Conservation (phyloP, 2,329 filamentous ascomycete genomes). For the Capronia epimyces region DNA sequence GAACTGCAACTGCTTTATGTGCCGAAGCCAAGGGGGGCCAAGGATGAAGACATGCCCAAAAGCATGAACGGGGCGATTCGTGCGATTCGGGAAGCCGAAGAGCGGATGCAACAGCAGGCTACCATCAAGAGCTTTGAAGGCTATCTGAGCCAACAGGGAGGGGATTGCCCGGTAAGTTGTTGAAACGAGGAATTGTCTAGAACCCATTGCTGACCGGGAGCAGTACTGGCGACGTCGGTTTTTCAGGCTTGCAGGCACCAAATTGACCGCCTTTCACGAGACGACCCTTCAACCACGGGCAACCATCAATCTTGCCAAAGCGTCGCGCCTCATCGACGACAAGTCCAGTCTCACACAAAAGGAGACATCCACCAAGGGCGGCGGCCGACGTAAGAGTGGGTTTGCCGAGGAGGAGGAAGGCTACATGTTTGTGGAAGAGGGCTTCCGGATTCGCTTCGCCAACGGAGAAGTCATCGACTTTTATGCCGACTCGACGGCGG, state of each 20-base stretch:
- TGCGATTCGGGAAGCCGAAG: slow-evolving; percentile 84
- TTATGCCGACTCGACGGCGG: slow-evolving; percentile 79
- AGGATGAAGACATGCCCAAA: slow-evolving; percentile 97
- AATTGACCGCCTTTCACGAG: slow-evolving; percentile 93
- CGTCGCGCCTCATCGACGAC: slow-evolving; percentile 89
- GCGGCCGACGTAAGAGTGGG: slow-evolving; percentile 80
- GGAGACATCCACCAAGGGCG: slow-evolving; percentile 69
- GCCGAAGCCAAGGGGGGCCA: slow-evolving; percentile 77
- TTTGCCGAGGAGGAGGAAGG: slow-evolving; percentile 98
- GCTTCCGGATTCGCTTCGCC: slow-evolving; percentile 96
- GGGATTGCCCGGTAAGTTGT: slow-evolving; percentile 83
- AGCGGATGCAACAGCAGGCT: slow-evolving; percentile 50
- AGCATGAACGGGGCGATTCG: slow-evolving; percentile 96
- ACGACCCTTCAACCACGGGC: slow-evolving; percentile 89
- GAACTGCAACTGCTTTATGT: slow-evolving; percentile 93
- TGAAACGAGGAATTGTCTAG: background rate
- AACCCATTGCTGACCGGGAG: slow-evolving; percentile 8
- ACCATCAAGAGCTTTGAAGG: slow-evolving; percentile 61
- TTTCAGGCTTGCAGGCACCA: slow-evolving; percentile 87
- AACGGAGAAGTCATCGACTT: slow-evolving; percentile 99
- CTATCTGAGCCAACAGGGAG: slow-evolving; percentile 89
- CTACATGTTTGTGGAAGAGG: slow-evolving; percentile 99
- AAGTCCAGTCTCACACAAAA: slow-evolving; percentile 76
- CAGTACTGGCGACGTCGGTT: slow-evolving; percentile 97
- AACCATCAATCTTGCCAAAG: slow-evolving; percentile 93